Conservation (phyloP, 2,329 filamentous ascomycete species). For the Acrocalymma vagum region DNA sequence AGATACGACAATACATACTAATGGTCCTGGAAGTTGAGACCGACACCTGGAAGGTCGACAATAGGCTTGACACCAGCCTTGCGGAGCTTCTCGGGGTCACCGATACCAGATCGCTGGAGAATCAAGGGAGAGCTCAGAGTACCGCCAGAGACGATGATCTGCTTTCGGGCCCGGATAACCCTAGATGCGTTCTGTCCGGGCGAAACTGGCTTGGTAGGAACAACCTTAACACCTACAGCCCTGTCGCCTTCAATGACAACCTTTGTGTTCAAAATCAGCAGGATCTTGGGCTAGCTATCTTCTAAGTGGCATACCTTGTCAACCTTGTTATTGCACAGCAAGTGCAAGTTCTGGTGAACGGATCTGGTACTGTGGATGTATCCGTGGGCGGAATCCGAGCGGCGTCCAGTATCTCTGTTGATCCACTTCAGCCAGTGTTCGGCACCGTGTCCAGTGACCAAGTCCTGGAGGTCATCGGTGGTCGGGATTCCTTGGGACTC, state of each 20-base stretch:
- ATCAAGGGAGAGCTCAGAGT: conserved; percentile 78
- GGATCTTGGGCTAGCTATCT: too few species aligned
- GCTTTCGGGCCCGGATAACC: conserved; percentile 74
- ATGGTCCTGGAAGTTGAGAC: conserved; percentile 80
- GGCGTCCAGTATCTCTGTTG: conserved; percentile 73
- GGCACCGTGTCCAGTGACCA: conserved; percentile 72
- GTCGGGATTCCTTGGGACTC: conserved; percentile 78
- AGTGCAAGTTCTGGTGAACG: conserved; percentile 74
- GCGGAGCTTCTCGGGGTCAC: conserved; percentile 75
- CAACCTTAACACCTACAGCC: conserved; percentile 75
- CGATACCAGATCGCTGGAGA: conserved; percentile 78
- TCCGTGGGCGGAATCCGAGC: conserved; percentile 79
- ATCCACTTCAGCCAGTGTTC: conserved; percentile 91
- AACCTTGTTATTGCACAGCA: conserved; percentile 79
- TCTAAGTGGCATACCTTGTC: conserved; percentile 67
- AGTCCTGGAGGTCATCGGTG: conserved; percentile 79
- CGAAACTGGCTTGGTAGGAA: conserved; percentile 74
- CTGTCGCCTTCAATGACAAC: conserved; percentile 76
- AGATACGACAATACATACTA: conserved; percentile 54
- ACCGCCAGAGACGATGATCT: conserved; percentile 76
- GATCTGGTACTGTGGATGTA: conserved; percentile 81
- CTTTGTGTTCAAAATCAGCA: conserved; percentile 7
- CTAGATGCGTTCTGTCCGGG: conserved; percentile 61
- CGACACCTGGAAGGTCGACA: conserved; percentile 76
- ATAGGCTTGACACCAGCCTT: conserved; percentile 73